phyloP scores from a whole-genome alignment of 805 yeast species.

The Candida awuae region DNA sequence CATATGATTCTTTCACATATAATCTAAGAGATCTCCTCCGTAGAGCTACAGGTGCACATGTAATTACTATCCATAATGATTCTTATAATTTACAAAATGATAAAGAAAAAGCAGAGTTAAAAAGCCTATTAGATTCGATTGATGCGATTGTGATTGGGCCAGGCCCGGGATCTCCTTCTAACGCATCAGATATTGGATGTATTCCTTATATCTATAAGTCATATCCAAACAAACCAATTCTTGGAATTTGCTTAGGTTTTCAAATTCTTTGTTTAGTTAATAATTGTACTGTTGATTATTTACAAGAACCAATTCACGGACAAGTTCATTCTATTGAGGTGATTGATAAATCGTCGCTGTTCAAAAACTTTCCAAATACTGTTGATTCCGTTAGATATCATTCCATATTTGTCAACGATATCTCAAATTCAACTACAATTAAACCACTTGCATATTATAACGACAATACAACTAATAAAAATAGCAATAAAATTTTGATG shows the following conservation, averaged over 20 bases:
- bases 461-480: conserved; percentile 27
- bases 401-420: conserved; percentile 52
- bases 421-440: conserved; percentile 23
- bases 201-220: conserved; percentile 46
- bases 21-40: conserved; percentile 62
- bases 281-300: conserved; percentile 48
- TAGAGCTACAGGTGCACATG: conserved; percentile 41
- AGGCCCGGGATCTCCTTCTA: conserved; percentile 89
- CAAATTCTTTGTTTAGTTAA: conserved; percentile 63
- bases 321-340: conserved; percentile 52
- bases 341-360: conserved; percentile 29
- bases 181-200: conserved; percentile 60
- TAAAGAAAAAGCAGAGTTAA: conserved; percentile 28
- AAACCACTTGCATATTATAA: conserved; percentile 55
- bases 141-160: conserved; percentile 88
- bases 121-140: conserved; percentile 39
- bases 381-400: conserved; percentile 83
- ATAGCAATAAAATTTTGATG: conserved; percentile 48
- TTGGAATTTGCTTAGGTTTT: conserved; percentile 92
- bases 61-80: conserved; percentile 58
- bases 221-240: conserved; percentile 46
- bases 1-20: conserved; percentile 91
- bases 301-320: conserved; percentile 72
- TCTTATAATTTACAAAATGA: conserved; percentile 31
- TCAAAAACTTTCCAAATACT: conserved; percentile 31